Evolutionary conservation across 352 stramenopile species (phyloP).

Genomic region (Stephanocyclus meneghinianus): DNA sequence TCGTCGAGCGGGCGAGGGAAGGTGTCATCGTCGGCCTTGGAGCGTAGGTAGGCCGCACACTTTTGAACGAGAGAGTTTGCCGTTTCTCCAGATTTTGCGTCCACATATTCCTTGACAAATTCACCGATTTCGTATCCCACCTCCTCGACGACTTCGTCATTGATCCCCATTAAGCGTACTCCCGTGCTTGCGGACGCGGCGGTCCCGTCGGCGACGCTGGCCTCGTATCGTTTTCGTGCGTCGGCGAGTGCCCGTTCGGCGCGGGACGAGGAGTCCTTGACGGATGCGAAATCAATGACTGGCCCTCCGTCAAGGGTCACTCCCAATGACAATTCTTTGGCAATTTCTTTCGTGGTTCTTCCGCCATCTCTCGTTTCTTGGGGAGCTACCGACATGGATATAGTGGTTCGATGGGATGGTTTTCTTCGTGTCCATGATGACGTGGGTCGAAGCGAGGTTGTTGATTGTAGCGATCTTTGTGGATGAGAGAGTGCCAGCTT

Average conservation of each 20-base stretch:
- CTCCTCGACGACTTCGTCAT: conserved; percentile 78
- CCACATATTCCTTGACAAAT: conserved; percentile 51
- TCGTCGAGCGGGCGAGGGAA: conserved; percentile 48
- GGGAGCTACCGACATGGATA: conserved; percentile 29
- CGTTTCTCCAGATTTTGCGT: conserved; percentile 41
- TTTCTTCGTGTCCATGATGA: conserved; percentile 11
- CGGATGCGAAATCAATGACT: conserved; percentile 77
- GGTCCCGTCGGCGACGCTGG: not conserved
- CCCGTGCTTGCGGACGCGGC: not conserved
- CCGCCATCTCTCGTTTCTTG: conserved; percentile 10
- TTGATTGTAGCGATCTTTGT: conserved; percentile 4
- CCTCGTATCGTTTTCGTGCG: conserved; percentile 59
- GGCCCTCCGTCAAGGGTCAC: conserved; percentile 71
- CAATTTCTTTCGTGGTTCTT: conserved; percentile 54
- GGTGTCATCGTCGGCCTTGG: conserved; percentile 46
- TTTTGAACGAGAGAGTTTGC: conserved; percentile 60
- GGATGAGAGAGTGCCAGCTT: not conserved
- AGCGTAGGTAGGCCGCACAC: conserved; percentile 69
- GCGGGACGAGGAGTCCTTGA: conserved; percentile 64
- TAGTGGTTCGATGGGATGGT: not conserved
- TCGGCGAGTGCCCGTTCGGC: conserved; percentile 65
- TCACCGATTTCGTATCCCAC: conserved; percentile 74
- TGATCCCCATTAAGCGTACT: conserved; percentile 75
- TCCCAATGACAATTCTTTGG: conserved; percentile 63
- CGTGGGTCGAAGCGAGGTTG: not conserved